Conservation (phyloP, 129 eudicot species). For the Chrysanthemum lavandulifolium region DNA sequence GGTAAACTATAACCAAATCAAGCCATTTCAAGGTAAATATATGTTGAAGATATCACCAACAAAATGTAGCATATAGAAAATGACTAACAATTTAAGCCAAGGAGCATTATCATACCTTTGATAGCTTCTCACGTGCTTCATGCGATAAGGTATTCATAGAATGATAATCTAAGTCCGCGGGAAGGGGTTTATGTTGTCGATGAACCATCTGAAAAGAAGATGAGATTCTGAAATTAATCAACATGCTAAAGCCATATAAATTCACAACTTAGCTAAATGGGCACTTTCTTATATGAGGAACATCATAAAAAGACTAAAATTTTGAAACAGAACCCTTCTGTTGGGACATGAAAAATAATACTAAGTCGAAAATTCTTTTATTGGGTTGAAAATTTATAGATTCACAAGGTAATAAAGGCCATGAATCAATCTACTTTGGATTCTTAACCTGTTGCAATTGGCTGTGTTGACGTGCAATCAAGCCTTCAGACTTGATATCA, state of each 20-base stretch:
- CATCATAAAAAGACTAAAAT: background rate
- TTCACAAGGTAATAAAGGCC: background rate
- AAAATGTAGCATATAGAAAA: background rate
- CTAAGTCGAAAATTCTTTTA: background rate
- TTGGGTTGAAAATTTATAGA: background rate
- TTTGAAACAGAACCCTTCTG: background rate
- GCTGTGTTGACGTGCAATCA: slow-evolving; percentile 76
- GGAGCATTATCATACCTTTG: slow-evolving; percentile 56
- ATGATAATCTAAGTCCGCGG: slow-evolving; percentile 75
- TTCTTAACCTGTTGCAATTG: slow-evolving; percentile 78
- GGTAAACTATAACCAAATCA: background rate
- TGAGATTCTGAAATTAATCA: background rate
- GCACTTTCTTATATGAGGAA: background rate
- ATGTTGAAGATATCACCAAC: background rate
- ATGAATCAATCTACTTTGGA: slow-evolving; percentile 4
- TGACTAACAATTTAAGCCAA: background rate
- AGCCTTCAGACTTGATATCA: slow-evolving; percentile 95
- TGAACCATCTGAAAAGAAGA: slow-evolving; percentile 69
- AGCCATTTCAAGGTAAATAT: background rate
- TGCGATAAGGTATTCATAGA: slow-evolving; percentile 73
- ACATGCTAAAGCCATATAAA: background rate
- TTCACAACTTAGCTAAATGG: background rate
- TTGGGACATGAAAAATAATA: background rate
- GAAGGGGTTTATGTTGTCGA: slow-evolving; percentile 83
- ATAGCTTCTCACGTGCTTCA: slow-evolving; percentile 95